Base-by-base conservation (phyloP, 495 filamentous ascomycete genomes). In the Penicillium paradoxum region DNA sequence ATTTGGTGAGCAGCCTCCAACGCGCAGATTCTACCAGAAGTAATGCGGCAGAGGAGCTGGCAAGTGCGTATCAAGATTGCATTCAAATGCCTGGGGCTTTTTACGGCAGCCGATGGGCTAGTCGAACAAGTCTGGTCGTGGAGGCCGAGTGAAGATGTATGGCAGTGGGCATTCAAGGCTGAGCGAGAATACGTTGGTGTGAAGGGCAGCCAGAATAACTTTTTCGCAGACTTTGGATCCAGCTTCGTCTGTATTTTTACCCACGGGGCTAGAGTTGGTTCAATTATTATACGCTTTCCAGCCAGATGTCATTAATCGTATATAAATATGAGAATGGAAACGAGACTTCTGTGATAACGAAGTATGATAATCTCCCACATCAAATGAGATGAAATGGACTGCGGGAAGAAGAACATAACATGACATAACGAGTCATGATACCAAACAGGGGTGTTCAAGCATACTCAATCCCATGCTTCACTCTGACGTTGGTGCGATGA, bases 271-370 rank as follows among this genome's bases (percentile, higher is more conserved):
- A 17, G 17, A 45, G 24, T 47, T 52, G 34, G 49, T 52, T 40
- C 21, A 38, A 56, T 56, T 51, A 58, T 55, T 6, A 47, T 58
- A 54, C 55, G 53, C n/a, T 38, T 53, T 51, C 49, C 36, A 55
- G 11, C 44, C 58, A 29, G 19, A 55, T 55, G 55, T 63, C 62
- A 63, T 64, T 70, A 68, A 51, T 76, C 70, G 52, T 79, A 68
- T 66, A 70, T 51, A 60, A 65, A 58, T 63, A 67, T 65, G 58
- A 19, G 45, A 42, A 60, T 11, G 6, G 4, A 2, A 11, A 32
- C 10, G 10, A 8, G 10, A 2, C 10, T 32, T 11, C 29, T 7
- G 10, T 7, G 29, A 8, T 11, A 8, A 32, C 10, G 29, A 11
- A 32, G 29, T 11, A 6, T 8, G 10, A 6, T 32, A n/a, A n/a